Base-by-base conservation (phyloP, 169 alveolate genomes). In the Babesia caballi region DNA sequence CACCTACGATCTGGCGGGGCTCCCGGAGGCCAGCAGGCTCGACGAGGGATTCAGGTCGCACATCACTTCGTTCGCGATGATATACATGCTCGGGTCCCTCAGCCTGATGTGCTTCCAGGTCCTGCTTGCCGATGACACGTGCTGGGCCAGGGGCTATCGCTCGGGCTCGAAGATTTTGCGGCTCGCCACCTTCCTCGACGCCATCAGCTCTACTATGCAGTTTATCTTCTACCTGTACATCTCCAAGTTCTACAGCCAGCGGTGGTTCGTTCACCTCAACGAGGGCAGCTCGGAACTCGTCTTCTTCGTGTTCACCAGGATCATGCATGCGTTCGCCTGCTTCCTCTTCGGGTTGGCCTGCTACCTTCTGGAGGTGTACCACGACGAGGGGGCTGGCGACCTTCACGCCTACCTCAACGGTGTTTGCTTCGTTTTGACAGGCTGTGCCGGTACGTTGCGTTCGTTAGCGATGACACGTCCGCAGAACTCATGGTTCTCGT, bases 111-210 rank as follows among this genome's bases (percentile, higher is more conserved):
- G 93, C 74, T 94, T 94, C 81, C 97, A 94, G 85, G 93, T 93
- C 28, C 87, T 94, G 46, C 88, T 93, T 21, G 97, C 97, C 15
- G 97, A 94, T 63, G 97, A 94, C 60, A 91, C 97, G 27, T 92
- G 96, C 77, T 94, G 96, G 96, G 96, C 97, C 54, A 85, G 97
- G 82, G 97, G 97, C 32, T 94, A 94, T 83, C 94, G 96, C 59
- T 92, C 97, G 21, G 97, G 97, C 25, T 91, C 96, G 61, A 94
- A 94, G 85, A 91, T 94, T 44, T 74, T 94, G 50, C 83, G 95
- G 53, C 67, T 94, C 49, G 97, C 97, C 23, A 89, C 97, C n/a
- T 92, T 94, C 69, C 82, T 94, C 59, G 97, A 94, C 67, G 71
- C 95, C 38, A 67, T 93, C 69, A 93, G 97, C 90, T 87, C 95